A percentile compares a stretch with the other conserved stretches of the same genome.
phyloP scores from a whole-genome alignment of 2,329 filamentous ascomycete species.

The Cladosporium cucumerinum region DNA sequence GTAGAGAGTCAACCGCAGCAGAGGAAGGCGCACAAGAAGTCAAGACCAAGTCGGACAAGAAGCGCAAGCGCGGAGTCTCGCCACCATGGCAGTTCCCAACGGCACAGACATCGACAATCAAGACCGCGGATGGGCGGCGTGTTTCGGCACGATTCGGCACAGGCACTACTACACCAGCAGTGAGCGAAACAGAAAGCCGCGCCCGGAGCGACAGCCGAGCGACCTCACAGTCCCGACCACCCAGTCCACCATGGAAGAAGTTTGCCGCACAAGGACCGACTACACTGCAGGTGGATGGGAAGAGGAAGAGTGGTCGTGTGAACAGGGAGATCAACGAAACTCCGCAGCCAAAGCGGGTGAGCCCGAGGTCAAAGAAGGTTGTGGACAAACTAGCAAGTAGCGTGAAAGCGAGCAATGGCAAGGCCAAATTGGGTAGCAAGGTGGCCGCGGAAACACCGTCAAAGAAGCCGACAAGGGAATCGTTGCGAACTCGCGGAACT shows the following conservation, averaged over 20 bases:
- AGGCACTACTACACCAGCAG: slow-evolving; percentile 23
- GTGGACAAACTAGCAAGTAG: slow-evolving; percentile 24
- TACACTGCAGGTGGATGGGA: slow-evolving; percentile 66
- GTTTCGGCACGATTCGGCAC: slow-evolving; percentile 31
- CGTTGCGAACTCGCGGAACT: slow-evolving; percentile 7
- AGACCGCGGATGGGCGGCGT: slow-evolving; percentile 33
- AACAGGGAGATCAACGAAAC: slow-evolving; percentile 36
- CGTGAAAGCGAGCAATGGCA: neutral
- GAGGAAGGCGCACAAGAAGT: slow-evolving; percentile 16
- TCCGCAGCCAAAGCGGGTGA: slow-evolving; percentile 28
- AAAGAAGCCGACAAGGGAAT: slow-evolving; percentile 10
- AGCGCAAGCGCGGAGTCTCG: slow-evolving; percentile 50
- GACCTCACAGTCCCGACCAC: slow-evolving; percentile 42
- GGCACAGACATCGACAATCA: slow-evolving; percentile 30
- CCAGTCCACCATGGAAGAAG: slow-evolving; percentile 92
- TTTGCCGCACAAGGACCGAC: slow-evolving; percentile 81
- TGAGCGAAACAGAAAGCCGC: slow-evolving; percentile 26
- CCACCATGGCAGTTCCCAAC: slow-evolving; percentile 35
- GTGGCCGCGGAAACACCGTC: neutral
- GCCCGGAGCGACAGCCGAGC: slow-evolving; percentile 25
- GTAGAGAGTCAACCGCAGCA: slow-evolving; percentile 28
- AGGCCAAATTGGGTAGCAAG: slow-evolving; percentile 14
- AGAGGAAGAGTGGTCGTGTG: slow-evolving; percentile 59
- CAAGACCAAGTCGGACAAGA: slow-evolving; percentile 48
- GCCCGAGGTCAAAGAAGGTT: slow-evolving; percentile 32